phyloP scores from a whole-genome alignment of 176 grass and related monocot species.

The Raddia distichophylla region DNA sequence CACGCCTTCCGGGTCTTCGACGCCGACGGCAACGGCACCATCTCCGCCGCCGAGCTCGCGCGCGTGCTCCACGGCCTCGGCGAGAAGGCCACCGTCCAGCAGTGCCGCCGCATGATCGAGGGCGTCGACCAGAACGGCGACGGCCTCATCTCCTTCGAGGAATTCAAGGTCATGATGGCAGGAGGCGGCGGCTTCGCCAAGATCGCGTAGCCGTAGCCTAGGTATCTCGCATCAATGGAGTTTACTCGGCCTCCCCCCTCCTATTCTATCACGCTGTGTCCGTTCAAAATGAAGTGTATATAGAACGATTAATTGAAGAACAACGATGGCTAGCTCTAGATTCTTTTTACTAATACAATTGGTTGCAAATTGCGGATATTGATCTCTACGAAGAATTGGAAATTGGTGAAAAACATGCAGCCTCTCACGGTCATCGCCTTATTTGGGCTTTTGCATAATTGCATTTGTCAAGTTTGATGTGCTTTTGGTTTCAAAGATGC shows the following conservation, averaged over 20 bases:
- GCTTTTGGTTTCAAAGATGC: background rate
- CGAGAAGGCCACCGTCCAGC: constrained; percentile 69
- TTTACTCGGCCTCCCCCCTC: no score
- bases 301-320: constrained; percentile 14
- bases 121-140: constrained; percentile 88
- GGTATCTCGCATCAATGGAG: background rate
- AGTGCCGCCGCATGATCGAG: constrained; percentile 92
- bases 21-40: constrained; percentile 72
- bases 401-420: constrained; percentile 17
- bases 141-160: constrained; percentile 81
- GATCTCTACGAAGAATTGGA: background rate
- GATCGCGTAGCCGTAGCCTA: constrained; percentile 15
- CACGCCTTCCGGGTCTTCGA: constrained; percentile 88
- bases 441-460: background rate
- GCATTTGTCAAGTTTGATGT: background rate
- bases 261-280: background rate
- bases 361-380: background rate
- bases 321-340: constrained; percentile 8
- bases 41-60: constrained; percentile 83
- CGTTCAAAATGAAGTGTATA: constrained; percentile 45
- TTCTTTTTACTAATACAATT: constrained; percentile 42
- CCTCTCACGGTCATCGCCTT: constrained; percentile 1
- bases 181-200: constrained; percentile 47
- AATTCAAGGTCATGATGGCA: constrained; percentile 96
- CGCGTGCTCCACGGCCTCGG: constrained; percentile 74